Conservation (phyloP, 176 grass and related monocot genomes). For the Poa annua region DNA sequence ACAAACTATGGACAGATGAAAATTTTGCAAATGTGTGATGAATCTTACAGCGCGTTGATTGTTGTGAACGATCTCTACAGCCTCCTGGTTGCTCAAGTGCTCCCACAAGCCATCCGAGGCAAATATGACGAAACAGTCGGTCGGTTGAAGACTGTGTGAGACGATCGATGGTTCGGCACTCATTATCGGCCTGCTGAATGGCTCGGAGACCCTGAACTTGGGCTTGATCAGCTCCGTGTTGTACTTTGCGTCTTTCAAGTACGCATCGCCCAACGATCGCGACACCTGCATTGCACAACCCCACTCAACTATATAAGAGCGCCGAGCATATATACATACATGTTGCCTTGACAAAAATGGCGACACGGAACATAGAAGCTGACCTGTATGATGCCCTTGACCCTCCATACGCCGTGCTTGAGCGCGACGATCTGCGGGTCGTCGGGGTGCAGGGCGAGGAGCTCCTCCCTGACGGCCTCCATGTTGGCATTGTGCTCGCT, state of each 20-base stretch:
- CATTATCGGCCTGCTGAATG: conserved; percentile 74
- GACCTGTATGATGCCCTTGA: conserved; percentile 98
- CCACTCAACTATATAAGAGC: conserved; percentile 1
- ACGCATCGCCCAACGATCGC: conserved; percentile 85
- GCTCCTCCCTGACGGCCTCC: conserved; percentile 75
- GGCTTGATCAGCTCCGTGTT: conserved; percentile 84
- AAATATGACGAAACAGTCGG: conserved; percentile 84
- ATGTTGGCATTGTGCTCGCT: conserved; percentile 88
- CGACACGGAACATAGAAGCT: neutral
- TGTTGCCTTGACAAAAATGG: neutral
- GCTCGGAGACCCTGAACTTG: conserved; percentile 81
- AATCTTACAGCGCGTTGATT: conserved; percentile 78
- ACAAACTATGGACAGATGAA: neutral
- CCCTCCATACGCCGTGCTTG: conserved; percentile 93
- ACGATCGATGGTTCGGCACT: conserved; percentile 69
- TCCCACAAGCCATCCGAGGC: conserved; percentile 97
- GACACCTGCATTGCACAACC: conserved; percentile 66
- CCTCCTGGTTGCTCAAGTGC: conserved; percentile 84
- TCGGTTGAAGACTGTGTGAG: conserved; percentile 66
- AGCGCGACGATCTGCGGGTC: conserved; percentile 81
- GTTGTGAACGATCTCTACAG: conserved; percentile 82
- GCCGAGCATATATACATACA: conserved; percentile 31
- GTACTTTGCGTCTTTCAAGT: conserved; percentile 66
- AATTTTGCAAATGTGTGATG: neutral
- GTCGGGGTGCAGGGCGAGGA: conserved; percentile 71